Percentiles rank a stretch among this genome's conserved stretches.
These are phyloP conservation scores for Blastobotrys terrestris DNA, from an alignment of 805 yeast species.

Conservation along the genomic window DNA sequence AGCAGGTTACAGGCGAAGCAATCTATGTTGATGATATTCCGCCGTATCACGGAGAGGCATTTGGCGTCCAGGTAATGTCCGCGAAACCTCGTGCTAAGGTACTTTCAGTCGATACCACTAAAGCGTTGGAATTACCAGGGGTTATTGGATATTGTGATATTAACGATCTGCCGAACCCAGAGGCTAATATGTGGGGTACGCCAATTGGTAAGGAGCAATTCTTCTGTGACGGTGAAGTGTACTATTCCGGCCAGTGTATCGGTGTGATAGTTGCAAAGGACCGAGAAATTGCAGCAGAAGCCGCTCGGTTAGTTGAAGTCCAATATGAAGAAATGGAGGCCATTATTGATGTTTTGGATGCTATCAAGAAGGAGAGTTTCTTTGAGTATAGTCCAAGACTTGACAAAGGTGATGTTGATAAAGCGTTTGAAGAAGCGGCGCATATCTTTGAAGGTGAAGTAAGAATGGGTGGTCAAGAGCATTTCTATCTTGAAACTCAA, in stretches of 20 bases:
- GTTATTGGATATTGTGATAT: conserved; percentile 41
- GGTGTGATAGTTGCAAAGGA: conserved; percentile 37
- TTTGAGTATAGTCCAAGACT: conserved; percentile 33
- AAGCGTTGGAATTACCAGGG: conserved; percentile 35
- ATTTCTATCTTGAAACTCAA: conserved; percentile 44
- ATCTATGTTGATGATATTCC: conserved; percentile 41
- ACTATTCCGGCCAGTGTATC: conserved; percentile 40
- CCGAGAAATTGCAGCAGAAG: conserved; percentile 38
- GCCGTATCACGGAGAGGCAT: conserved; percentile 36
- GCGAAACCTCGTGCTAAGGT: conserved; percentile 40
- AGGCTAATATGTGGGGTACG: conserved; percentile 40
- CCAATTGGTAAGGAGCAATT: conserved; percentile 40
- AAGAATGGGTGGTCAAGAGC: conserved; percentile 44
- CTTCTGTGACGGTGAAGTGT: conserved; percentile 39
- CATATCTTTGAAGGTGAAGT: conserved; percentile 35
- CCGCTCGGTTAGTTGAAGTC: conserved; percentile 37
- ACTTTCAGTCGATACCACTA: conserved; percentile 35
- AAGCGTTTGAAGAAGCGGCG: conserved; percentile 31
- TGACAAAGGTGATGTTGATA: conserved; percentile 38
- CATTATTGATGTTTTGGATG: conserved; percentile 40
- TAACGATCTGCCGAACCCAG: conserved; percentile 34
- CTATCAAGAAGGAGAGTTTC: conserved; percentile 36
- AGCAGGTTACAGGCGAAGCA: conserved; percentile 46
- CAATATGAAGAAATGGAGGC: conserved; percentile 38
- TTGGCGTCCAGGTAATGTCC: conserved; percentile 41